Evolutionary conservation across 2,329 filamentous ascomycete species (phyloP), one percentile per base, ranked within the genome.

Genomic region (Pestalotiopsis sp.): DNA sequence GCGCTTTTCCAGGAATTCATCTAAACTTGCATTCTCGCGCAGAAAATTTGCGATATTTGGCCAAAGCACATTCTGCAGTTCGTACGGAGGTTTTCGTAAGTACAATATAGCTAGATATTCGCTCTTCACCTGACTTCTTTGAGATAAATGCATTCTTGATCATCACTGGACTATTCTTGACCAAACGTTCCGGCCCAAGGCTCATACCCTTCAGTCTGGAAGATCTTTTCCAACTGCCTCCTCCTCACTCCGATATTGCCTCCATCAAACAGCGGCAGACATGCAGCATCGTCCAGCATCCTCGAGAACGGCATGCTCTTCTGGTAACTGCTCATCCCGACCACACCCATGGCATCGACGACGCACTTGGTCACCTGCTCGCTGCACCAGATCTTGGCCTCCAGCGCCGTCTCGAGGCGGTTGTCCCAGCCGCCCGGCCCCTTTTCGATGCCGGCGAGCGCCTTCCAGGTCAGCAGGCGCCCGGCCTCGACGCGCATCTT

Each of bases 181-280:
- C 20, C 45, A 52, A 23, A 52, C 4, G 45, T 52, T 11, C 45
- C 45, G n/a, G 45, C 45, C 45, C 45, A 52, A 52, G 45, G 45
- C 17, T 52, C 45, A 52, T 52, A 52, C 1, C 45, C 45, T 6
- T 52, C 45, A 17, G 45, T 20, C n/a, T 23, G 45, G 7, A 52
- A n/a, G 5, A 52, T 52, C 67, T 79, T 77, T 72, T 87, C 81
- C 67, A 87, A 71, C 68, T 85, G 81, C 36, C 85, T 77, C 65
- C 85, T 80, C 55, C 86, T 76, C 6, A 88, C 81, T 0, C 86
- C 86, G 12, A 88, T 80, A 74, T 88, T 88, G 0, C 86, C 86
- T 0, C 85, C 85, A 69, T 88, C 86, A 67, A 88, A 87, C 27
- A 83, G 81, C 3, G 84, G 84, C 64, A 87, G 69, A 3, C 80